These are phyloP conservation scores for Aspergillus brasiliensis DNA, from an alignment of 2,329 filamentous ascomycete genomes.

Conservation along the genomic window DNA sequence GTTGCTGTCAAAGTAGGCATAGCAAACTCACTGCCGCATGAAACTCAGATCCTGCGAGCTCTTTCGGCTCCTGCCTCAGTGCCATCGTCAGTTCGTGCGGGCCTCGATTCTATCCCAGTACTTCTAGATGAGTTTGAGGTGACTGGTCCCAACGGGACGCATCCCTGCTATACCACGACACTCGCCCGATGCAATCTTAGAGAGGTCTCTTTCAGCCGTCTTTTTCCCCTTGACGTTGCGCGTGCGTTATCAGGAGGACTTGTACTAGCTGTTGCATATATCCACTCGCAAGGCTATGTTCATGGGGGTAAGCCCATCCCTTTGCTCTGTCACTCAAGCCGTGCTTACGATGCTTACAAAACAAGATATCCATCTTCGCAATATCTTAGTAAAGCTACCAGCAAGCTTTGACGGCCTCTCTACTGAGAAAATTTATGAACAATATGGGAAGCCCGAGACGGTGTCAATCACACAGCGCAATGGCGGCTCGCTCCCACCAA, in stretches of 20 bases:
- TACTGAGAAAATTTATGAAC: constrained; percentile 33
- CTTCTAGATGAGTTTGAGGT: constrained; percentile 28
- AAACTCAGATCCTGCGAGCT: constrained; percentile 19
- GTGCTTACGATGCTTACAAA: not conserved
- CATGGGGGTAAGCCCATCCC: constrained; percentile 28
- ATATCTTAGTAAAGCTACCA: constrained; percentile 28
- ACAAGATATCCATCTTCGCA: constrained; percentile 34
- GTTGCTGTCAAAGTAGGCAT: constrained; percentile 31
- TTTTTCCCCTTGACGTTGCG: constrained; percentile 33
- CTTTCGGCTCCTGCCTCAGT: not conserved
- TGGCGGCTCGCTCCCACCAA: constrained; percentile 26
- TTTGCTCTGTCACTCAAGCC: not conserved
- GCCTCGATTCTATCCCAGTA: constrained; percentile 7
- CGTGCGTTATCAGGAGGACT: constrained; percentile 25
- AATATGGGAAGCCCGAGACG: constrained; percentile 33
- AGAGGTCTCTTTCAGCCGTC: constrained; percentile 29
- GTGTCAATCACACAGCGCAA: constrained; percentile 27
- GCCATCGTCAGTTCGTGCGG: not conserved
- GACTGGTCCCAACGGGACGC: constrained; percentile 27
- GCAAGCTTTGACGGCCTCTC: constrained; percentile 32
- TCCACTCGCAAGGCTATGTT: constrained; percentile 30
- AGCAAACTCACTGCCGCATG: constrained; percentile 15
- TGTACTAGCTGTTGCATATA: constrained; percentile 25
- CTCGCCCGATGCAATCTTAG: constrained; percentile 28
- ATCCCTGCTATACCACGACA: constrained; percentile 28